Percentiles rank a stretch among this genome's conserved stretches.
phyloP scores from a whole-genome alignment of 2,329 filamentous ascomycete species.

The Fusarium sp. region DNA sequence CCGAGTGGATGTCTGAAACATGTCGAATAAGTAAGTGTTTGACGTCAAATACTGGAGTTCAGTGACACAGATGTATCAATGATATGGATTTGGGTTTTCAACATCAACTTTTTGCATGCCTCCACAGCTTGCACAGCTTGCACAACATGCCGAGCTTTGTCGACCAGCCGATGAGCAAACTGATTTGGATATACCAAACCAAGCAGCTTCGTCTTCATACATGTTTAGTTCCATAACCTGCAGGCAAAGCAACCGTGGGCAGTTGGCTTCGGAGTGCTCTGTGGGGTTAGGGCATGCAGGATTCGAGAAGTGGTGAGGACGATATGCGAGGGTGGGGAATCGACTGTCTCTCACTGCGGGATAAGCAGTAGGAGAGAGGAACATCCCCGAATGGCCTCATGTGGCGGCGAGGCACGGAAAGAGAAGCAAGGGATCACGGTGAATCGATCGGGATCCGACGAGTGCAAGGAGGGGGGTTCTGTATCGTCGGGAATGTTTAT shows the following conservation, averaged over 20 bases:
- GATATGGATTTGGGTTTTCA: slow-evolving; percentile 4
- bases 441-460: slow-evolving; percentile 7
- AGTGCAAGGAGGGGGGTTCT: background rate
- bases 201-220: slow-evolving; percentile 23
- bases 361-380: background rate
- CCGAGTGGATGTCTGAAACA: slow-evolving; percentile 26
- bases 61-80: background rate
- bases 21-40: slow-evolving; percentile 8
- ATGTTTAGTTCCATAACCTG: background rate
- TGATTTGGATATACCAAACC: background rate
- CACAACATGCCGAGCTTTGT: background rate
- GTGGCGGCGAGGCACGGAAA: slow-evolving; percentile 18
- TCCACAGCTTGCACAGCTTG: background rate
- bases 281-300: slow-evolving; percentile 17
- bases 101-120: background rate
- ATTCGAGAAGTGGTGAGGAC: slow-evolving; percentile 22
- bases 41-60: slow-evolving; percentile 14
- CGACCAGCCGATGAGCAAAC: background rate
- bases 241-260: background rate
- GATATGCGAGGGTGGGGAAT: slow-evolving; percentile 29
- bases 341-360: slow-evolving; percentile 25
- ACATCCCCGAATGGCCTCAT: slow-evolving; percentile 29
- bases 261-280: background rate
- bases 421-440: slow-evolving; percentile 28
- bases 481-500: background rate